Percentiles rank a stretch among this genome's conserved stretches.
Evolutionary conservation across 345 rosid genomes (phyloP).

Genomic region (Lumnitzera racemosa): DNA sequence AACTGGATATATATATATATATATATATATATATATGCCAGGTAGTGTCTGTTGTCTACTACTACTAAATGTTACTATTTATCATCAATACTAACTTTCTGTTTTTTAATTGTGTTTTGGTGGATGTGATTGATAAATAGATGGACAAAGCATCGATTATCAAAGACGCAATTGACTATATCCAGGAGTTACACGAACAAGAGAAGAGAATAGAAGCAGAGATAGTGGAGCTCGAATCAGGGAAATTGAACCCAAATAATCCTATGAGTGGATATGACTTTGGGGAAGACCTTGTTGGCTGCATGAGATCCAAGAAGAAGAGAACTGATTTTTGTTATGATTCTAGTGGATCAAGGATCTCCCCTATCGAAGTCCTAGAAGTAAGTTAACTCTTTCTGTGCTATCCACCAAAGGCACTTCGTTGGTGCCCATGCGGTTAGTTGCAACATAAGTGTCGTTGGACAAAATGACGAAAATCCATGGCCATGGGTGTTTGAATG

Average conservation of each 20-base stretch:
- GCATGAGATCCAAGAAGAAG: constrained; percentile 69
- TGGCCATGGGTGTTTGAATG: too few relatives aligned
- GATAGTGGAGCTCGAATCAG: constrained; percentile 70
- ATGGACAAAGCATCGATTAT: constrained; percentile 99
- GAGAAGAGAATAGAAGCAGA: constrained; percentile 62
- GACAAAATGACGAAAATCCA: too few relatives aligned
- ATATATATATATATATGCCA: too few relatives aligned
- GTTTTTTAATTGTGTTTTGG: neutral
- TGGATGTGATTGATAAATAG: constrained; percentile 18
- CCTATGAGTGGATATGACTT: constrained; percentile 23
- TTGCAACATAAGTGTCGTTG: too few relatives aligned
- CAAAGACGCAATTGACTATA: constrained; percentile 87
- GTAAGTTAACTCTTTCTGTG: constrained; percentile 10
- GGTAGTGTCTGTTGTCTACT: too few relatives aligned
- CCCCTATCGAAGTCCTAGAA: constrained; percentile 65
- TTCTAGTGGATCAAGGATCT: constrained; percentile 26
- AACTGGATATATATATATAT: neutral
- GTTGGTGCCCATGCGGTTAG: too few relatives aligned
- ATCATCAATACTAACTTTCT: too few relatives aligned
- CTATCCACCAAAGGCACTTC: too few relatives aligned
- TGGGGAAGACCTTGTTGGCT: constrained; percentile 48
- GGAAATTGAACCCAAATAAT: constrained; percentile 22
- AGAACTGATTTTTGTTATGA: constrained; percentile 31
- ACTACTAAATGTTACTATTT: too few relatives aligned
- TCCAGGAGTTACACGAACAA: constrained; percentile 74